A percentile compares a stretch with the other conserved stretches of the same genome.
These are phyloP conservation scores for Scenedesmus sp. DNA, from an alignment of 163 green algal genomes.

Conservation along the genomic window DNA sequence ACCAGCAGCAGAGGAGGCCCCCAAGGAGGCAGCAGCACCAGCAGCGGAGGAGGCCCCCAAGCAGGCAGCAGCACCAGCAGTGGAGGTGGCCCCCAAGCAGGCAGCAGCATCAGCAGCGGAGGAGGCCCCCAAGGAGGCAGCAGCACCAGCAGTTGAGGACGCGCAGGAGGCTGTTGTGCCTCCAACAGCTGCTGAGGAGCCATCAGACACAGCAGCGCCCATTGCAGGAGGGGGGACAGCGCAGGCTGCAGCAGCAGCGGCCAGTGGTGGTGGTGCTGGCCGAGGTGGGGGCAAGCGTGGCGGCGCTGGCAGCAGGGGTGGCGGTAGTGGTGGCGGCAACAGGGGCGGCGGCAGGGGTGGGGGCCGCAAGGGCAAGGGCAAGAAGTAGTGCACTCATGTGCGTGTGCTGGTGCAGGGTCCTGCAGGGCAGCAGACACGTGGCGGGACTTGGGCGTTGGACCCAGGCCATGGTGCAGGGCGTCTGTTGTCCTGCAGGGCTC, in stretches of 20 bases:
- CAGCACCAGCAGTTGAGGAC: neutral
- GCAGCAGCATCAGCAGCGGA: neutral
- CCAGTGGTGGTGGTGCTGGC: neutral
- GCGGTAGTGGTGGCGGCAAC: neutral
- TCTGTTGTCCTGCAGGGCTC: neutral
- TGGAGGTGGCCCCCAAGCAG: neutral
- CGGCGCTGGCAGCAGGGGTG: neutral
- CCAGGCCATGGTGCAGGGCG: neutral
- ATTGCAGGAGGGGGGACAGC: neutral
- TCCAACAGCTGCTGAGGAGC: neutral
- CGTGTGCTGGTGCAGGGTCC: neutral
- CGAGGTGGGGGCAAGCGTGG: neutral
- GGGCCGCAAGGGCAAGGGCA: constrained; percentile 13
- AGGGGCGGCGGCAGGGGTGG: neutral
- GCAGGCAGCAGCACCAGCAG: constrained; percentile 6
- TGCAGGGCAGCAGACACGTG: neutral
- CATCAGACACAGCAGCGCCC: neutral
- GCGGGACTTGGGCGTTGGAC: too few species aligned
- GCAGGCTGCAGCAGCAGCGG: constrained; percentile 21
- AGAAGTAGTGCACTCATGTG: neutral
- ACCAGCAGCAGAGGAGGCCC: neutral
- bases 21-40: neutral
- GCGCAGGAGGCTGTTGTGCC: neutral
- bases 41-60: too few species aligned
- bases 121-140: too few species aligned